These are phyloP conservation scores for Leucogyrophana mollusca DNA, from an alignment of 768 basidiomycete genomes.

Conservation along the genomic window DNA sequence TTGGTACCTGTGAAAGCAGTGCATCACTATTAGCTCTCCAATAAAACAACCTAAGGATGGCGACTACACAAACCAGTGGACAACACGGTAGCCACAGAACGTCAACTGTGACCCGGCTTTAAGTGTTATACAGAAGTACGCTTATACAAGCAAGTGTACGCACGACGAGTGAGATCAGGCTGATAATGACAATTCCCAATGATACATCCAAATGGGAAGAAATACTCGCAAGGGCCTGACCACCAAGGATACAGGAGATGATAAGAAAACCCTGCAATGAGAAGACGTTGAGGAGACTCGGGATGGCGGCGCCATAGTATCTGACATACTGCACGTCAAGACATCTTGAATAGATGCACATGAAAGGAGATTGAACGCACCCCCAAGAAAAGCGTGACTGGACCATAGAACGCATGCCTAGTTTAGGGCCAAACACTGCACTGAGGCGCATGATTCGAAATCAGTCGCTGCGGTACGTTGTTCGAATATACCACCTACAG, in stretches of 20 bases:
- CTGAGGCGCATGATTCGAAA: too few species aligned
- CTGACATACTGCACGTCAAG: slow-evolving; percentile 30
- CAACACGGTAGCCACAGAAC: slow-evolving; percentile 56
- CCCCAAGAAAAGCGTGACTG: slow-evolving; percentile 53
- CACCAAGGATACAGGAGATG: slow-evolving; percentile 57
- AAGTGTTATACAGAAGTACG: not conserved
- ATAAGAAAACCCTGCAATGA: slow-evolving; percentile 57
- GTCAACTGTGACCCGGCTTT: slow-evolving; percentile 47
- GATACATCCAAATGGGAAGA: not conserved
- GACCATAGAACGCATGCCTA: slow-evolving; percentile 75
- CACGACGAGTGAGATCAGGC: slow-evolving; percentile 6
- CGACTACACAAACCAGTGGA: slow-evolving; percentile 42
- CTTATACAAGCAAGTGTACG: not conserved
- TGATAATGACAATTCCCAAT: slow-evolving; percentile 7
- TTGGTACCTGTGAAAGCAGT: slow-evolving; percentile 50
- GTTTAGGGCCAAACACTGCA: slow-evolving; percentile 63
- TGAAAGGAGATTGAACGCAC: slow-evolving; percentile 16
- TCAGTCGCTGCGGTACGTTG: too few species aligned
- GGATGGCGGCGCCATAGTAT: slow-evolving; percentile 46
- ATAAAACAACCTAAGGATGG: too few species aligned
- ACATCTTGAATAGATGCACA: not conserved
- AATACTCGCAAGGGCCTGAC: slow-evolving; percentile 53
- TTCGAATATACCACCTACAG: slow-evolving; percentile 31
- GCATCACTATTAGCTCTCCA: not conserved
- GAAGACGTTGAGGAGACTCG: slow-evolving; percentile 50